Percentiles rank a stretch among this genome's conserved stretches.
Evolutionary conservation across 192 early-diverging fungal genomes (phyloP).

Genomic region (Tieghemiomyces parasiticus): DNA sequence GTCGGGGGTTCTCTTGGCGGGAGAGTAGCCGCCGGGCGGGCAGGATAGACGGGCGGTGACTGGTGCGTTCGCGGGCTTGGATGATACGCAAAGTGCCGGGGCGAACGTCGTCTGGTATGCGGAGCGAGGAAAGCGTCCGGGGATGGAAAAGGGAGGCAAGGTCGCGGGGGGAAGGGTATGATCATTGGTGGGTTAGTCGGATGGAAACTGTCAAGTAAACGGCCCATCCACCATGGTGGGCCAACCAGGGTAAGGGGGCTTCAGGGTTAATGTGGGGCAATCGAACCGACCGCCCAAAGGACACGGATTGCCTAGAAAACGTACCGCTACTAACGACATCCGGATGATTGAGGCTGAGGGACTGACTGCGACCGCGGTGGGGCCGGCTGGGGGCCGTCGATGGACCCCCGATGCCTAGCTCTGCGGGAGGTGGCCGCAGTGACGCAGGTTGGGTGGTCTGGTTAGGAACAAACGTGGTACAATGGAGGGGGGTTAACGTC

Average conservation of each 20-base stretch:
- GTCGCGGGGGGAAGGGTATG: too few relatives aligned
- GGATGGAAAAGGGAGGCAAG: too few relatives aligned
- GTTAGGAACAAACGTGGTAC: not conserved
- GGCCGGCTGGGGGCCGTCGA: conserved; percentile 14
- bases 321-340: conserved; percentile 54
- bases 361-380: conserved; percentile 17
- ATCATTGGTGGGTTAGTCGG: too few relatives aligned
- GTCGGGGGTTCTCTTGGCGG: conserved; percentile 5
- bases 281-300: not conserved
- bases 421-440: not conserved
- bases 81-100: conserved; percentile 24
- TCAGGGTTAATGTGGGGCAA: conserved; percentile 15
- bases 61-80: conserved; percentile 1
- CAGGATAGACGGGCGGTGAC: conserved; percentile 1
- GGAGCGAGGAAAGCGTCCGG: not conserved
- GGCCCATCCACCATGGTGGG: not conserved
- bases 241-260: conserved; percentile 10
- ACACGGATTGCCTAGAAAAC: not conserved
- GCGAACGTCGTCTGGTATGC: conserved; percentile 45
- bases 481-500: too few relatives aligned
- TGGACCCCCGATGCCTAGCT: not conserved
- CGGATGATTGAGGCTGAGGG: conserved; percentile 34
- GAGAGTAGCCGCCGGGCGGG: not conserved
- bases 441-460: conserved; percentile 4
- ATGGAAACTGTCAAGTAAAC: not conserved